Evolutionary conservation across 129 eudicot genomes (phyloP), one percentile per base, ranked within the genome.

Genomic region (Tagetes erecta): DNA sequence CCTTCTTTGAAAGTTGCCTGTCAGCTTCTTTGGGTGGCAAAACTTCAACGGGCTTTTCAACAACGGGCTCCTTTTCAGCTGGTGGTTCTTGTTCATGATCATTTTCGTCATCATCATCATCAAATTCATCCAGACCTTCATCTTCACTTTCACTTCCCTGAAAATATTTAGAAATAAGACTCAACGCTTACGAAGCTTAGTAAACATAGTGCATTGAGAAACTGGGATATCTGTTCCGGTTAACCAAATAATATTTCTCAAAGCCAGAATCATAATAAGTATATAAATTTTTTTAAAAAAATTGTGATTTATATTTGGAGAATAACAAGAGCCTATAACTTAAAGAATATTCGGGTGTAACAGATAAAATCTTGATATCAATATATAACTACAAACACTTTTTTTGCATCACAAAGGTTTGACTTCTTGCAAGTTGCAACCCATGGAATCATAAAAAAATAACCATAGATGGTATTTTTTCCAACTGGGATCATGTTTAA

Each of bases 101-200:
- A 70, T 87, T 87, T 68, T 89, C 96, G 3, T 90, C 96, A 70
- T 91, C 97, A 75, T 85, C 97, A 60, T 92, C 98, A 83, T 92
- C 95, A 30, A 59, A 84, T 75, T 84, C 89, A 74, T 90, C 96
- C 77, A 84, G 82, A 53, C 81, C 86, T 39, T 89, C 97, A 30
- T 92, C 97, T 77, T 92, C 98, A 71, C 96, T 92, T 75, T 92
- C 98, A 79, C 95, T 92, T 82, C 86, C 95, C 98, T 92, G 44
- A 70, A 38, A n/a, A 60, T 11, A 8, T 14, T 9, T 47, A 47
- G 14, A 20, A 51, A 14, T 49, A 42, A 41, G 4, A 58, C 56
- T 8, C 14, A 30, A 53, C 40, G 31, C 5, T 27, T 39, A 46
- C 67, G 56, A 41, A 45, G 41, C 11, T 11, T 38, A 46, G 40